Evolutionary conservation across 305 asterid genomes (phyloP), one percentile per base, ranked within the genome.

Genomic region (Fraxinus paxiana): DNA sequence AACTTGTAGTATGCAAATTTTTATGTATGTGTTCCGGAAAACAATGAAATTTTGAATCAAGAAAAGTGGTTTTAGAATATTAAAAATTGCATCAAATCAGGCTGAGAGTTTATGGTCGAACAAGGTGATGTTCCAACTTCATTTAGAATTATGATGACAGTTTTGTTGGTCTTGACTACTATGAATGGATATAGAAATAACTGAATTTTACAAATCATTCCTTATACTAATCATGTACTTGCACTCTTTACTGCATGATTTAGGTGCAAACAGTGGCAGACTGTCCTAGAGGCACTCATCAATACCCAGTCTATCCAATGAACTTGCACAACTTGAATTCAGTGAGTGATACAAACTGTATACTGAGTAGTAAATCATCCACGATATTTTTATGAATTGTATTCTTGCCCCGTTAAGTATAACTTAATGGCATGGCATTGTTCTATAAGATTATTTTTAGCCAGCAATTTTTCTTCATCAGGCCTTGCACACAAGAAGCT

Each of bases 401-500:
- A 48, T 48, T 48, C 7, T 1, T 48, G 18, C 31, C 54, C 59
- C 17, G 5, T 48, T 48, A 15, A 10, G 6, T 35, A 18, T 48
- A 48, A 13, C 20, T 48, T 48, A 15, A 13, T 15, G 18, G 18
- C 59, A 15, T 48, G 20, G 5, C 20, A 13, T 13, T 13, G 18
- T 15, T 15, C 20, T 48, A 15, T 48, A 48, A 48, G 18, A 3
- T 15, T 48, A 13, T 48, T 54, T 43, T 13, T 43, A 43, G 17
- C 54, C 15, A 43, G 54, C 17, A 43, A 15, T 43, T 43, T 22
- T 51, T 9, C 6, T 18, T 80, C 18, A 10, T 71, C 65, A 85
- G 88, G 80, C 48, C 24, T 72, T 30, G 9, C 17, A 51, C 31
- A 76, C 13, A 17, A 59, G 77, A 37, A 48, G 6, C 76, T 81